Percentiles rank a stretch among this genome's conserved stretches.
Evolutionary conservation across 345 rosid species (phyloP).

Genomic region (Populus davidiana): DNA sequence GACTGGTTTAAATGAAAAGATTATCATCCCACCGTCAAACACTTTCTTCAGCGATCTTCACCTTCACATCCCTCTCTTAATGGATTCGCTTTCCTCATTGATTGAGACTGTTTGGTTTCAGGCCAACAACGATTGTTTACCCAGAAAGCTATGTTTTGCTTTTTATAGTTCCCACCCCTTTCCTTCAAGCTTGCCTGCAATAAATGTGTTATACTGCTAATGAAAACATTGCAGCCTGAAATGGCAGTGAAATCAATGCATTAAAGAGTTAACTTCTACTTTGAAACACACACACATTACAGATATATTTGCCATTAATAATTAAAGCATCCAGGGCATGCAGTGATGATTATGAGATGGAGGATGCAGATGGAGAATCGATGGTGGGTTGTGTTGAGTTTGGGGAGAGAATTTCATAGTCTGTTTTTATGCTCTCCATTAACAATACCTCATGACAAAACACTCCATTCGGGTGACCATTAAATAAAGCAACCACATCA

Average conservation of each 20-base stretch:
- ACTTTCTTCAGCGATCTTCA: not conserved
- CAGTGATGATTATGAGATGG: not conserved
- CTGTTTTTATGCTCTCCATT: not conserved
- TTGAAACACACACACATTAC: not conserved
- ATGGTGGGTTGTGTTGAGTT: not conserved
- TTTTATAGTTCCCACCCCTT: not conserved
- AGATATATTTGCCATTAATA: too few relatives aligned
- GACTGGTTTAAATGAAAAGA: not conserved
- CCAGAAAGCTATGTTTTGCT: constrained; percentile 1
- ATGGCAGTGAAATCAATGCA: not conserved
- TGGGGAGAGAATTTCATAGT: not conserved
- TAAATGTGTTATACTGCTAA: not conserved
- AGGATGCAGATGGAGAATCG: not conserved
- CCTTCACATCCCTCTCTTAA: not conserved
- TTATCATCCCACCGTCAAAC: not conserved
- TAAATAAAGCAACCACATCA: not conserved
- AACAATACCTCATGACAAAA: not conserved
- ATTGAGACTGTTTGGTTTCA: not conserved
- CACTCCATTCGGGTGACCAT: not conserved
- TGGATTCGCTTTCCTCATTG: not conserved
- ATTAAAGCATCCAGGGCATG: not conserved
- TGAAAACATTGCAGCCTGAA: not conserved
- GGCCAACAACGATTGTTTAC: not conserved
- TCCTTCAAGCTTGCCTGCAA: not conserved
- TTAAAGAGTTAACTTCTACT: not conserved